These are phyloP conservation scores for Domatiomyces catenatus DNA, from an alignment of 2,329 filamentous ascomycete species.

Conservation along the genomic window DNA sequence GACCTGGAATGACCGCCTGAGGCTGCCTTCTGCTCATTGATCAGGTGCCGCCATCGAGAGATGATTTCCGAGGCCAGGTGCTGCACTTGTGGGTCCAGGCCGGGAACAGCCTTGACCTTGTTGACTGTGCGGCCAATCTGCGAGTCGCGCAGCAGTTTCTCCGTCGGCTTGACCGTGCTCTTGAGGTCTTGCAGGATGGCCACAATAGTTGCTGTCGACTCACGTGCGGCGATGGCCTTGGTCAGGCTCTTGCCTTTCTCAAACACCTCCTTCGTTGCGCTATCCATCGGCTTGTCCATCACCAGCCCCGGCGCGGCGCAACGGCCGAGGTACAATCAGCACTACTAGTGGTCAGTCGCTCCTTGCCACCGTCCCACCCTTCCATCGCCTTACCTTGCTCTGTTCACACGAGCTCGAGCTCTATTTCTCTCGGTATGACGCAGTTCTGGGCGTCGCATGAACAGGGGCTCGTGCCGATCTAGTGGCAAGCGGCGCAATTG, in stretches of 20 bases:
- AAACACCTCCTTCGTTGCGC: conserved; percentile 54
- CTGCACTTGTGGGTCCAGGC: conserved; percentile 46
- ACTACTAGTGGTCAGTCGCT: not conserved
- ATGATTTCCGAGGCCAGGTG: conserved; percentile 69
- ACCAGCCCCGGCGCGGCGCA: not conserved
- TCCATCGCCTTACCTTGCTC: not conserved
- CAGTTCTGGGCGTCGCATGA: not conserved
- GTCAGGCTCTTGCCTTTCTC: conserved; percentile 66
- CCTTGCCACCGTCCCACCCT: not conserved
- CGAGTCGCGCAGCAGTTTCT: conserved; percentile 82
- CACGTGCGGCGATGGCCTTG: conserved; percentile 62
- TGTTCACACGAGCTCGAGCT: not conserved
- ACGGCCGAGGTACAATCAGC: not conserved
- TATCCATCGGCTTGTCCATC: not conserved
- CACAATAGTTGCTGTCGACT: conserved; percentile 57
- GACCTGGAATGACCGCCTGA: conserved; percentile 24
- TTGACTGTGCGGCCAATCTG: conserved; percentile 81
- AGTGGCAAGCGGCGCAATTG: not conserved
- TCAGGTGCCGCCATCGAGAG: conserved; percentile 68
- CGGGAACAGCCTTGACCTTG: conserved; percentile 67
- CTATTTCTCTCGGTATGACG: not conserved
- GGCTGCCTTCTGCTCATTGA: conserved; percentile 39
- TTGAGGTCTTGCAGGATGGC: conserved; percentile 63
- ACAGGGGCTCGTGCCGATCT: too few species aligned
- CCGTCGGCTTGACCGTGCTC: conserved; percentile 65